These are phyloP conservation scores for Trichoderma harzianum DNA, from an alignment of 2,329 filamentous ascomycete genomes.

Conservation along the genomic window DNA sequence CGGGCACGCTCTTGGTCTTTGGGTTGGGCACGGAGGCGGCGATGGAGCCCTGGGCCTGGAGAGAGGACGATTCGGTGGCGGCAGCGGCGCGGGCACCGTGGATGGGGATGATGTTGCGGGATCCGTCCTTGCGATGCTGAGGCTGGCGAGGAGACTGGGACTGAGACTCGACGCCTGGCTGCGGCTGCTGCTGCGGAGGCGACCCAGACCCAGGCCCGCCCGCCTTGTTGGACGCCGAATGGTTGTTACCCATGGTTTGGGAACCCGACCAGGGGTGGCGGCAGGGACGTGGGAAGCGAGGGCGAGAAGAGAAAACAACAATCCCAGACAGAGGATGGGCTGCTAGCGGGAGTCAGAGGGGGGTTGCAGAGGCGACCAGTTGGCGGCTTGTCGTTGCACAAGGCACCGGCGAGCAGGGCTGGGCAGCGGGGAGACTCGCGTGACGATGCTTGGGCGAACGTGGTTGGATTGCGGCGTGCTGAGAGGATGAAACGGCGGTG, in stretches of 20 bases:
- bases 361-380: conserved; percentile 11
- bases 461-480: conserved; percentile 14
- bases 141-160: conserved; percentile 23
- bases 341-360: conserved; percentile 11
- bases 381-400: conserved; percentile 16
- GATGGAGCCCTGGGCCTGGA: conserved; percentile 58
- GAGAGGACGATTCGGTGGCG: conserved; percentile 59
- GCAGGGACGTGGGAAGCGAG: conserved; percentile 8
- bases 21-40: conserved; percentile 45
- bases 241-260: conserved; percentile 37
- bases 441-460: conserved; percentile 10
- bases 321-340: conserved; percentile 8
- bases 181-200: conserved; percentile 18
- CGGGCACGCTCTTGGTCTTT: conserved; percentile 44
- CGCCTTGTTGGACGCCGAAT: conserved; percentile 38
- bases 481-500: conserved; percentile 13
- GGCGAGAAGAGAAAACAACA: conserved; percentile 3
- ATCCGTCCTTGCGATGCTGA: conserved; percentile 35
- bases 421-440: conserved; percentile 9
- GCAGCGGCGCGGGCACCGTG: conserved; percentile 54
- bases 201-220: conserved; percentile 32
- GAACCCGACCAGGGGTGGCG: conserved; percentile 13
- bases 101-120: conserved; percentile 51
- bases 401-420: conserved; percentile 13
- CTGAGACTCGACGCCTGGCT: conserved; percentile 25